These are phyloP conservation scores for Cucurbita moschata DNA, from an alignment of 306 rosid species.

Conservation along the genomic window DNA sequence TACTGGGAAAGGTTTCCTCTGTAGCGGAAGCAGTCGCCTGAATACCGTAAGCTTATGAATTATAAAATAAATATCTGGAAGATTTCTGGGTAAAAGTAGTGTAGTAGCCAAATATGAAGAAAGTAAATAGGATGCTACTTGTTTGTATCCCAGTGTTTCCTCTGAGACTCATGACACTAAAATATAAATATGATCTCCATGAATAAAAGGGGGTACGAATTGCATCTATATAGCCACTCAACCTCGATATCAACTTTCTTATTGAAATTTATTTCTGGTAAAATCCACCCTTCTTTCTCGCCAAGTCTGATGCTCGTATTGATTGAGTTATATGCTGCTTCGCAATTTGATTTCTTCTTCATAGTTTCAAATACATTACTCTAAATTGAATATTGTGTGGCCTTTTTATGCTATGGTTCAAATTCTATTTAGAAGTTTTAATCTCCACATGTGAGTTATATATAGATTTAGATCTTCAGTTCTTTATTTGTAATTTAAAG, in stretches of 20 bases:
- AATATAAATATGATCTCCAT: not conserved
- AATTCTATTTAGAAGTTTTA: no score
- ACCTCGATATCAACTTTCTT: not conserved
- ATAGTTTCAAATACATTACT: no score
- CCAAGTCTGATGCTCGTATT: not conserved
- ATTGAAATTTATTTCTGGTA: not conserved
- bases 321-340: no score
- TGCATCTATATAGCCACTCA: not conserved
- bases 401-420: not conserved
- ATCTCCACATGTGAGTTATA: not conserved
- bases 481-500: no score
- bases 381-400: no score
- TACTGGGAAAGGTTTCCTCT: constrained; percentile 36
- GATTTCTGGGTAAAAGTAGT: not conserved
- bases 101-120: not conserved
- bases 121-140: not conserved
- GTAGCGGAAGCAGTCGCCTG: constrained; percentile 58
- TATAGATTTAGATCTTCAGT: not conserved
- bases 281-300: not conserved
- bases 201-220: not conserved
- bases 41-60: constrained; percentile 5
- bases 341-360: no score
- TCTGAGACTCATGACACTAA: not conserved
- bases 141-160: not conserved
- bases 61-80: not conserved